These are phyloP conservation scores for Microcos paniculata DNA, from an alignment of 345 rosid species.

Conservation along the genomic window DNA sequence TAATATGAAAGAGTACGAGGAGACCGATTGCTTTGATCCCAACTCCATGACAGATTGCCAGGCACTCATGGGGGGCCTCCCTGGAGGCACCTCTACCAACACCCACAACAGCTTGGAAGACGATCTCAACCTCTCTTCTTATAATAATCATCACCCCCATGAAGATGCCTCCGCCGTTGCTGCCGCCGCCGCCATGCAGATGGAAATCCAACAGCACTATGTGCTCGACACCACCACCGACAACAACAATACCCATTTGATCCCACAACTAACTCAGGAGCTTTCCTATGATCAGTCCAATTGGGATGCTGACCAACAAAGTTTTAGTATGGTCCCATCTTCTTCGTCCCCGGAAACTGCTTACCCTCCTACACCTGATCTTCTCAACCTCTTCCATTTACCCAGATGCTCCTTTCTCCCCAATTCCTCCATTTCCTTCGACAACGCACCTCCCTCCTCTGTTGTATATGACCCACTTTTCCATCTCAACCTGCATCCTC, in stretches of 20 bases:
- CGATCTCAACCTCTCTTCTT: conserved; percentile 39
- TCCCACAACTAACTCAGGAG: conserved; percentile 30
- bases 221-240: background rate
- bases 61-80: background rate
- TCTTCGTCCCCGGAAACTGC: conserved; percentile 22
- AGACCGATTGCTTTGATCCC: conserved; percentile 46
- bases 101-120: conserved; percentile 40
- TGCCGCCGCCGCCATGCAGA: conserved; percentile 25
- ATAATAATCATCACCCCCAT: conserved; percentile 29
- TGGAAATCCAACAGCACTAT: conserved; percentile 44
- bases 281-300: conserved; percentile 30
- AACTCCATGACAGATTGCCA: conserved; percentile 30
- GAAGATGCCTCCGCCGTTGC: conserved; percentile 25
- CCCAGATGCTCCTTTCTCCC: conserved; percentile 45
- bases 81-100: conserved; percentile 27
- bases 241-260: conserved; percentile 28
- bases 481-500: conserved; percentile 61
- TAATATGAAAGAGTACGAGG: conserved; percentile 41
- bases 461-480: conserved; percentile 53
- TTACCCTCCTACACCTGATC: conserved; percentile 50
- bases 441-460: conserved; percentile 40
- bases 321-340: conserved; percentile 26
- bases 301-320: conserved; percentile 37
- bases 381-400: conserved; percentile 60
- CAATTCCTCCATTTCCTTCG: conserved; percentile 44